These are phyloP conservation scores for Aspergillus costaricaensis DNA, from an alignment of 2,329 filamentous ascomycete genomes.

Conservation along the genomic window DNA sequence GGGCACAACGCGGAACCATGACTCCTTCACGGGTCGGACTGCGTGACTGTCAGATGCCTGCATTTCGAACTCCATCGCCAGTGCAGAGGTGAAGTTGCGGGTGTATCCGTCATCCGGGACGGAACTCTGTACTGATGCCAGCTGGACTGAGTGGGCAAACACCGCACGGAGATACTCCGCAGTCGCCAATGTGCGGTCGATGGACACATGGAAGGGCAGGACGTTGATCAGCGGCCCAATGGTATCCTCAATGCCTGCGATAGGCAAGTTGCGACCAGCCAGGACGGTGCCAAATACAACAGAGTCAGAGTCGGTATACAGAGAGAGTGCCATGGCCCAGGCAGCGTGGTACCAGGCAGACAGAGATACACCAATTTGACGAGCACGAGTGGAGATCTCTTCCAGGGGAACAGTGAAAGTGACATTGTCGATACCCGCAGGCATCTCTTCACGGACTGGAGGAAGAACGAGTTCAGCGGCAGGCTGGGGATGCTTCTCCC, in stretches of 20 bases:
- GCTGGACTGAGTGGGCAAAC: background rate
- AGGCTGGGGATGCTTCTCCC: background rate
- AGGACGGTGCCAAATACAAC: slow-evolving; percentile 12
- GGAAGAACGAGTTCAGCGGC: background rate
- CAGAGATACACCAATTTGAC: background rate
- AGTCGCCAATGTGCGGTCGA: slow-evolving; percentile 6
- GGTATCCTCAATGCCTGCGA: slow-evolving; percentile 21
- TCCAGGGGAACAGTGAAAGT: background rate
- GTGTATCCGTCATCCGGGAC: slow-evolving; percentile 5
- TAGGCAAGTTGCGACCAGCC: slow-evolving; percentile 10
- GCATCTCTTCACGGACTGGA: background rate
- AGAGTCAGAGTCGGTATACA: background rate
- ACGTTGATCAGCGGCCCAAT: slow-evolving; percentile 42
- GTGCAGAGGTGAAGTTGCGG: slow-evolving; percentile 2
- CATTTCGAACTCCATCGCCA: slow-evolving; percentile 10
- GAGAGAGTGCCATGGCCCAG: slow-evolving; percentile 9
- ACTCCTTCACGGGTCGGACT: background rate
- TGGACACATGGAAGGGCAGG: slow-evolving; percentile 26
- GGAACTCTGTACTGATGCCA: slow-evolving; percentile 4
- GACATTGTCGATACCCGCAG: background rate
- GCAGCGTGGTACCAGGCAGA: slow-evolving; percentile 9
- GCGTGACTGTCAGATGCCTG: background rate
- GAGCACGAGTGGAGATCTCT: slow-evolving; percentile 1
- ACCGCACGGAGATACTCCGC: background rate
- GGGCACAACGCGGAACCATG: background rate